Evolutionary conservation across 257 asterid species (phyloP).

Genomic region (Petunia axillaris): DNA sequence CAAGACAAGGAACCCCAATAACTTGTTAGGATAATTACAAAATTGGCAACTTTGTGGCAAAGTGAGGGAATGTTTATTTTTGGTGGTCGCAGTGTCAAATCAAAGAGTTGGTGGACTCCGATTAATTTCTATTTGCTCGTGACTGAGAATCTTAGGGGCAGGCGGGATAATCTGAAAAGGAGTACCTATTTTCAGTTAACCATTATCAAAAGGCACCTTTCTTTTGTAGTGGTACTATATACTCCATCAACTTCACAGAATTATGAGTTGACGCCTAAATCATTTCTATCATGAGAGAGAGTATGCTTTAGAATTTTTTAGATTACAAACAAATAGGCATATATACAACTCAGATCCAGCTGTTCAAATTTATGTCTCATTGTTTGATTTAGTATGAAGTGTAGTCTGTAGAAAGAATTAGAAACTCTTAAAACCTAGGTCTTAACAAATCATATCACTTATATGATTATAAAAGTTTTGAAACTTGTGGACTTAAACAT

Average conservation of each 20-base stretch:
- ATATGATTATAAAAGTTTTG: too few relatives aligned
- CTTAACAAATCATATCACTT: too few relatives aligned
- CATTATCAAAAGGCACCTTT: neutral
- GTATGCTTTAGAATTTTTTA: neutral
- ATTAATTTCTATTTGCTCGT: neutral
- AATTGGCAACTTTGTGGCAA: neutral
- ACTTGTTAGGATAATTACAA: too few relatives aligned
- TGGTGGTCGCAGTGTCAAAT: neutral
- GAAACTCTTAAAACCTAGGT: too few relatives aligned
- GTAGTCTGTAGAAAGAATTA: too few relatives aligned
- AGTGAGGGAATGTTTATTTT: neutral
- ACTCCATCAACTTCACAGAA: slow-evolving; percentile 22
- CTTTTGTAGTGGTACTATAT: slow-evolving; percentile 7
- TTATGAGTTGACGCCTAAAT: slow-evolving; percentile 9
- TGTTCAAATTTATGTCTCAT: too few relatives aligned
- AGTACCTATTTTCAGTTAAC: slow-evolving; percentile 2
- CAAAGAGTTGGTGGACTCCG: neutral
- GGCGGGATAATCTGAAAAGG: neutral
- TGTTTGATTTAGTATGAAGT: too few relatives aligned
- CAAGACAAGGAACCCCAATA: too few relatives aligned
- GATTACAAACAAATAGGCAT: too few relatives aligned
- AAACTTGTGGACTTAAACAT: too few relatives aligned
- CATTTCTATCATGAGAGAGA: slow-evolving; percentile 22
- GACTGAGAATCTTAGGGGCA: neutral
- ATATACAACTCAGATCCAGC: too few relatives aligned